Percentiles rank a stretch among this genome's conserved stretches.
phyloP scores from a whole-genome alignment of 495 filamentous ascomycete species.

The Peziza echinospora region DNA sequence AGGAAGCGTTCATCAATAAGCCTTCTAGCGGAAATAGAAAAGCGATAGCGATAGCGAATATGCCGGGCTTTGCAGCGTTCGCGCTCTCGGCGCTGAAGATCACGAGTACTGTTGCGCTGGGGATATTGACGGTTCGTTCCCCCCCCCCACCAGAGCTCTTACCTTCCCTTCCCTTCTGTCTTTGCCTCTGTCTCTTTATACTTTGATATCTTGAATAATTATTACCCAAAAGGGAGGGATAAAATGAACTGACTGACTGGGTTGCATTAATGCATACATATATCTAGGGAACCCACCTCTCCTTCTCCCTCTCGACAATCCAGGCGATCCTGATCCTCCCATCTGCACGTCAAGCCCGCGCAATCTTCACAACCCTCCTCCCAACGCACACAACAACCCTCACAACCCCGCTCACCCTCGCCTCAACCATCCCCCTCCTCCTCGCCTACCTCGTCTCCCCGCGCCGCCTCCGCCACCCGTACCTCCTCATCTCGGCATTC shows the following conservation, averaged over 20 bases:
- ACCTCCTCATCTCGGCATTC: slow-evolving; percentile 38
- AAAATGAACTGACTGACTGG: too few relatives aligned
- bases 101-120: slow-evolving; percentile 45
- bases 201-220: too few relatives aligned
- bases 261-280: neutral
- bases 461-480: slow-evolving; percentile 38
- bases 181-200: too few relatives aligned
- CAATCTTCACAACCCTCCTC: neutral
- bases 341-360: slow-evolving; percentile 8
- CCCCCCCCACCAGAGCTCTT: neutral
- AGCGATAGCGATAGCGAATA: too few relatives aligned
- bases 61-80: neutral
- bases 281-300: slow-evolving; percentile 14
- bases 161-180: neutral
- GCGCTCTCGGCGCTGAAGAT: slow-evolving; percentile 30
- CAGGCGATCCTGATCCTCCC: slow-evolving; percentile 12
- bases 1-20: too few relatives aligned
- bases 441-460: slow-evolving; percentile 40
- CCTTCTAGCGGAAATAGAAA: too few relatives aligned
- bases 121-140: slow-evolving; percentile 41
- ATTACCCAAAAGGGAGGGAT: too few relatives aligned
- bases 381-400: neutral
- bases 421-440: slow-evolving; percentile 29
- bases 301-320: slow-evolving; percentile 17
- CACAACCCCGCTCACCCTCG: slow-evolving; percentile 24